Conservation (phyloP, 2,329 filamentous ascomycete species). For the Aspergillus pseudoterreus region DNA sequence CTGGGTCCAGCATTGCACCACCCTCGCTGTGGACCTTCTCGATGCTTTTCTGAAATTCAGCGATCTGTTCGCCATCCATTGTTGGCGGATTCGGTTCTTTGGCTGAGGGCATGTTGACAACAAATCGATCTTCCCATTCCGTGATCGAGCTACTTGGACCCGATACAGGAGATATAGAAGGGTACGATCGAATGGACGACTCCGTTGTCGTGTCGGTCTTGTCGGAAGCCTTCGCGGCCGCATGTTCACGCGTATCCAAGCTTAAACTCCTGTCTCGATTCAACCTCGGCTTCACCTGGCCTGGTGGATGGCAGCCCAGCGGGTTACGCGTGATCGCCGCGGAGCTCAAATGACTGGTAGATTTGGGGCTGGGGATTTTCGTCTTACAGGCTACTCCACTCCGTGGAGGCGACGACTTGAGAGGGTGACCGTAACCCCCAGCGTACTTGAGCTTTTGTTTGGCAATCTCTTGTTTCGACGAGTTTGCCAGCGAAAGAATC, state of each 20-base stretch:
- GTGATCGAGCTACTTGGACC: slow-evolving; percentile 28
- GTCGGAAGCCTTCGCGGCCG: slow-evolving; percentile 14
- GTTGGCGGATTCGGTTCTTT: slow-evolving; percentile 39
- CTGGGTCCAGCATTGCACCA: slow-evolving; percentile 28
- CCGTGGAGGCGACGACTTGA: slow-evolving; percentile 8
- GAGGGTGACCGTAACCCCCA: slow-evolving; percentile 3
- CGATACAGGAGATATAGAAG: slow-evolving; percentile 29
- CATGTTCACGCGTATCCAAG: slow-evolving; percentile 23
- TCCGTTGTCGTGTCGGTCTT: slow-evolving; percentile 18
- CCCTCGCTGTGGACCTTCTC: slow-evolving; percentile 28
- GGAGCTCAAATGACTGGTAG: slow-evolving; percentile 17
- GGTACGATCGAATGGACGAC: slow-evolving; percentile 25
- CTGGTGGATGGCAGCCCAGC: slow-evolving; percentile 7
- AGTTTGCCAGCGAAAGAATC: slow-evolving; percentile 19
- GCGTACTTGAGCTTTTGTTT: slow-evolving; percentile 18
- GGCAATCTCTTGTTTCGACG: slow-evolving; percentile 16
- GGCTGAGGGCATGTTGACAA: slow-evolving; percentile 43
- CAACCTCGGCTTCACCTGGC: slow-evolving; percentile 26
- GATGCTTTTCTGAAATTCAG: slow-evolving; percentile 37
- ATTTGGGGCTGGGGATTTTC: slow-evolving; percentile 34
- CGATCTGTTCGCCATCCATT: slow-evolving; percentile 38
- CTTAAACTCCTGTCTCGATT: slow-evolving; percentile 36
- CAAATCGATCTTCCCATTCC: slow-evolving; percentile 40
- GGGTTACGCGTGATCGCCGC: slow-evolving; percentile 15
- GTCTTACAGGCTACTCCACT: slow-evolving; percentile 35